Conservation (phyloP, 2,329 filamentous ascomycete genomes). For the Thermoascus crustaceus region DNA sequence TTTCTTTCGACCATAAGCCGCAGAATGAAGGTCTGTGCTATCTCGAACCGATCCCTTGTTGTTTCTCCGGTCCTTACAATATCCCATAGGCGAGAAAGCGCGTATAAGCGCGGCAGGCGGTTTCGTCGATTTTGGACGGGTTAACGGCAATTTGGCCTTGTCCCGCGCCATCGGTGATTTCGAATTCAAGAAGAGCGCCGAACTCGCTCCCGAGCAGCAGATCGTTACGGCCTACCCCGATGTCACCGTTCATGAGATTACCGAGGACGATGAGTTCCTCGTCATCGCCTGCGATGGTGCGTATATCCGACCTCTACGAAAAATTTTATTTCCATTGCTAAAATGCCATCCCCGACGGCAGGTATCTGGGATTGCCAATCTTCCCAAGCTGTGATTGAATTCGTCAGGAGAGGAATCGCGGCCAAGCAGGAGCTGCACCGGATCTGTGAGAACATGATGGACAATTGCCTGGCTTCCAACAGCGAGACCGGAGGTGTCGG, state of each 20-base stretch:
- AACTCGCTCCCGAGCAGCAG: conserved; percentile 94
- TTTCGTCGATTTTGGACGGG: conserved; percentile 96
- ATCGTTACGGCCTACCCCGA: conserved; percentile 97
- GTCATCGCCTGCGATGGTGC: conserved; percentile 87
- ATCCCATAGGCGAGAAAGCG: conserved; percentile 74
- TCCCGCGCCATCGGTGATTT: conserved; percentile 98
- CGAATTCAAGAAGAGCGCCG: conserved; percentile 98
- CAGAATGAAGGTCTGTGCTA: conserved; percentile 75
- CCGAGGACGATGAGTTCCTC: conserved; percentile 89
- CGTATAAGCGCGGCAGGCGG: conserved; percentile 92
- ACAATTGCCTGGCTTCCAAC: conserved; percentile 96
- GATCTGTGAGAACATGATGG: conserved; percentile 99
- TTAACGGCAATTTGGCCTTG: conserved; percentile 94
- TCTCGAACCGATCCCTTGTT: background rate
- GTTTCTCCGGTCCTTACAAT: conserved; percentile 9
- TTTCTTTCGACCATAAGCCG: conserved; percentile 99
- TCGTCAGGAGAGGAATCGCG: conserved; percentile 90
- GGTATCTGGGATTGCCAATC: conserved; percentile 99
- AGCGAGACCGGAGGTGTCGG: conserved; percentile 96
- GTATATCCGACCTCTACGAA: conserved; percentile 25
- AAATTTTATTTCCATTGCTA: conserved; percentile 9
- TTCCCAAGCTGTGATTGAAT: conserved; percentile 93
- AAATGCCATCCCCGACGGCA: conserved; percentile 31
- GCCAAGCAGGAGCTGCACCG: conserved; percentile 90
- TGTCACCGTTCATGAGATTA: conserved; percentile 82